Evolutionary conservation across 2,329 filamentous ascomycete species (phyloP).

Genomic region (Trichoderma afroharzianum): DNA sequence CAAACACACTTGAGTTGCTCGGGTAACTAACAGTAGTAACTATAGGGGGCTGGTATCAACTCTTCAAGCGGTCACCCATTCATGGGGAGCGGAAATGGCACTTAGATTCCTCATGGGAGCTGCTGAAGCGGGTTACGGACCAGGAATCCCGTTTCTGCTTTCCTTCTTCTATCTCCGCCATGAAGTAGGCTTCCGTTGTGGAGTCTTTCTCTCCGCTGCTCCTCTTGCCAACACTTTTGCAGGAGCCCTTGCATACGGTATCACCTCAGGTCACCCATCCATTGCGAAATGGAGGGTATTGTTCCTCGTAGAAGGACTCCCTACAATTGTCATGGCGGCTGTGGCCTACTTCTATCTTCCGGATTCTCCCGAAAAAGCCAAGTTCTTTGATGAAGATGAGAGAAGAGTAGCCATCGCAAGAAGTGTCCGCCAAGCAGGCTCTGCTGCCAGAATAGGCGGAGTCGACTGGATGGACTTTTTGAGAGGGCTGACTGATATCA

Average conservation of each 20-base stretch:
- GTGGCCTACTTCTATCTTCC: conserved; percentile 32
- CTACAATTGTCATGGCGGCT: conserved; percentile 28
- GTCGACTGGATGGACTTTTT: conserved; percentile 32
- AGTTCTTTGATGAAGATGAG: conserved; percentile 29
- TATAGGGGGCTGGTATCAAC: conserved; percentile 22
- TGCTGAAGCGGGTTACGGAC: conserved; percentile 29
- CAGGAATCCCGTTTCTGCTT: conserved; percentile 30
- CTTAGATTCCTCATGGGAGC: conserved; percentile 27
- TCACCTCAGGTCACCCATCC: conserved; percentile 27
- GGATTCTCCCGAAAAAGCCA: conserved; percentile 28
- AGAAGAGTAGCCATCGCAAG: conserved; percentile 24
- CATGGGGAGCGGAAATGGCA: conserved; percentile 23
- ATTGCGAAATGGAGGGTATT: conserved; percentile 30
- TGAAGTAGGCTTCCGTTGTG: conserved; percentile 30
- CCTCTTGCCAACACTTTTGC: conserved; percentile 34
- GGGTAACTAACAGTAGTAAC: background rate
- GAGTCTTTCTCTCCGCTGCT: conserved; percentile 28
- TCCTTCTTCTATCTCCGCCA: conserved; percentile 33
- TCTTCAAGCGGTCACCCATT: conserved; percentile 22
- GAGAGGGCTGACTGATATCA: conserved; percentile 34
- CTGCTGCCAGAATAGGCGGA: conserved; percentile 13
- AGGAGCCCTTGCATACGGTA: conserved; percentile 32
- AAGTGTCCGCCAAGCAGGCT: conserved; percentile 24
- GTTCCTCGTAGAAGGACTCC: conserved; percentile 31
- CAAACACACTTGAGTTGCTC: background rate